Conservation (phyloP, 352 stramenopile genomes). For the Globisporangium rhizosaccharum region DNA sequence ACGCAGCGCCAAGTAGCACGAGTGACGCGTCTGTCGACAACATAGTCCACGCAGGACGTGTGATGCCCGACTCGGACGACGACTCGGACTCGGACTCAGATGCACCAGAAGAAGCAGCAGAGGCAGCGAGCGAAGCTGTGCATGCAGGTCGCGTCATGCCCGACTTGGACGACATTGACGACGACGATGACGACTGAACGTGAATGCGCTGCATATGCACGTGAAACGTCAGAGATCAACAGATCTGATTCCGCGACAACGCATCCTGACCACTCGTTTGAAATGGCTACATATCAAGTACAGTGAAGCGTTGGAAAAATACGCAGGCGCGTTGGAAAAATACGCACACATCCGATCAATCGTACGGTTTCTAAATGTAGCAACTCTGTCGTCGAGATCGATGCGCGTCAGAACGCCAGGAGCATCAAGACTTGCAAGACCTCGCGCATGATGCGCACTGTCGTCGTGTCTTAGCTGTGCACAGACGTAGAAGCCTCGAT, state of each 20-base stretch:
- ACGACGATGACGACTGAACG: slow-evolving; percentile 21
- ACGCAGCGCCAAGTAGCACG: not conserved
- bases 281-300: not conserved
- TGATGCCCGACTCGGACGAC: slow-evolving; percentile 8
- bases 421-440: no score
- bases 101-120: slow-evolving; percentile 7
- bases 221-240: not conserved
- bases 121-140: slow-evolving; percentile 15
- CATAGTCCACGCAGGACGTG: slow-evolving; percentile 10
- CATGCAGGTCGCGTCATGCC: slow-evolving; percentile 57
- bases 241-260: not conserved
- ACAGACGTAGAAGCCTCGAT: no score
- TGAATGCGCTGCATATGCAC: not conserved
- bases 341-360: not conserved
- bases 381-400: not conserved
- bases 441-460: no score
- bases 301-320: not conserved
- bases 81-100: slow-evolving; percentile 26
- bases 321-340: not conserved
- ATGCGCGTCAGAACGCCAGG: not conserved
- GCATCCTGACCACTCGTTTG: not conserved
- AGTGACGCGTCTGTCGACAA: not conserved
- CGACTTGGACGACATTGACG: slow-evolving; percentile 37
- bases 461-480: no score
- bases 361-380: not conserved